Evolutionary conservation across 2,329 filamentous ascomycete species (phyloP), one percentile per base, ranked within the genome.

Genomic region (Colletotrichum spinosum): DNA sequence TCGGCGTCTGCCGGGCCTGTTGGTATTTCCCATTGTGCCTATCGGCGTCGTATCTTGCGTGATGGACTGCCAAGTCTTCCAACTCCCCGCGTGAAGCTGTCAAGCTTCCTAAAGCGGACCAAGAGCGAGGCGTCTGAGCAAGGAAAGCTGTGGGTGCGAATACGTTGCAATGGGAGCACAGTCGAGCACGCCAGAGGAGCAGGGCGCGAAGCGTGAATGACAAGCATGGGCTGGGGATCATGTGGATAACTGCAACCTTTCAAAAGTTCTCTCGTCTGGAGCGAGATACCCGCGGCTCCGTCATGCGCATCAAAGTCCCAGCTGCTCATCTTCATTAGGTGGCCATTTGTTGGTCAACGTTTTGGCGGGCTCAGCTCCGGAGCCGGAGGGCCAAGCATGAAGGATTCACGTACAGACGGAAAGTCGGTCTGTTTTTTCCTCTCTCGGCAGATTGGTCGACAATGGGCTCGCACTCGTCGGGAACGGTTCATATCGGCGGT

Each of bases 101-200:
- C 51, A 65, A 65, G 62, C 62, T 65, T 52, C 62, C 62, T 65
- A 65, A 65, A 65, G 7, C 12, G 52, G 57, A 44, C 12, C 52
- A 61, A 48, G 57, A 49, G 42, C 41, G 35, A 46, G 51, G 45
- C 33, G 12, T 37, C 37, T 11, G 46, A 61, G 51, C 62, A 65
- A 52, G 51, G 62, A 61, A 37, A 34, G 35, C 12, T 51, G 52
- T 65, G 57, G 52, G 15, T 25, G 25, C 25, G 25, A 25, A 25
- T 25, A 25, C 25, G 25, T 25, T 17, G 53, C n/a, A 11, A 6
- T 33, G 39, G 42, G 62, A n/a, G 51, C 58, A 38, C 46, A 35
- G 46, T 46, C 55, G 51, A 52, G n/a, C 25, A 25, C 25, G 1
- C 25, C 25, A 25, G 25, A 25, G 25, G 25, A 25, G 25, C 25